These are phyloP conservation scores for Lasiosphaeria miniovina DNA, from an alignment of 495 filamentous ascomycete species.

Conservation along the genomic window DNA sequence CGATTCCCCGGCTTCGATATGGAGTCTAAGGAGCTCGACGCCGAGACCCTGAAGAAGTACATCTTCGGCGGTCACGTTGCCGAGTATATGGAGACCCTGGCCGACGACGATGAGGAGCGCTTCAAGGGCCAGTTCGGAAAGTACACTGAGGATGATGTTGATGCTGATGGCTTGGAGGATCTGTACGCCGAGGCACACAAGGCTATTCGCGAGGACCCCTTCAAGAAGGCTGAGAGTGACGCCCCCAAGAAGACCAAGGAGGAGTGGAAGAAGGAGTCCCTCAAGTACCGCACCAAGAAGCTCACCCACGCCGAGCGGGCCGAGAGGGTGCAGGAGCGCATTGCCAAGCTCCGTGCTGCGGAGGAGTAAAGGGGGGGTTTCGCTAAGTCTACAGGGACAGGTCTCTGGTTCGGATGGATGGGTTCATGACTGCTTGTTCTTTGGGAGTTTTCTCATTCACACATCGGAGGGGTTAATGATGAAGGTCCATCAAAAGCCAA, in stretches of 20 bases:
- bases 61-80: slow-evolving; percentile 97
- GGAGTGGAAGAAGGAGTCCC: slow-evolving; percentile 91
- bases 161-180: slow-evolving; percentile 97
- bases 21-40: slow-evolving; percentile 92
- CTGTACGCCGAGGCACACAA: slow-evolving; percentile 92
- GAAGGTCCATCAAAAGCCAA: slow-evolving; percentile 34
- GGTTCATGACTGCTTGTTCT: slow-evolving; percentile 30
- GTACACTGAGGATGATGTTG: slow-evolving; percentile 94
- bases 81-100: slow-evolving; percentile 99
- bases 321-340: slow-evolving; percentile 81
- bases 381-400: slow-evolving; percentile 21
- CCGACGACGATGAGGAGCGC: slow-evolving; percentile 99
- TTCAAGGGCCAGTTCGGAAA: slow-evolving; percentile 96
- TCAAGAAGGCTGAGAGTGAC: slow-evolving; percentile 84
- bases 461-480: slow-evolving; percentile 25
- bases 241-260: slow-evolving; percentile 88
- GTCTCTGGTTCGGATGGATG: slow-evolving; percentile 23
- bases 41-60: slow-evolving; percentile 96
- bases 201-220: slow-evolving; percentile 96
- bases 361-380: slow-evolving; percentile 33
- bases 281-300: slow-evolving; percentile 78
- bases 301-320: slow-evolving; percentile 75
- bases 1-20: slow-evolving; percentile 99
- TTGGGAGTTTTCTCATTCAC: slow-evolving; percentile 25
- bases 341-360: slow-evolving; percentile 62